These are phyloP conservation scores for Neurospora sp. DNA, from an alignment of 495 filamentous ascomycete species.

Conservation along the genomic window DNA sequence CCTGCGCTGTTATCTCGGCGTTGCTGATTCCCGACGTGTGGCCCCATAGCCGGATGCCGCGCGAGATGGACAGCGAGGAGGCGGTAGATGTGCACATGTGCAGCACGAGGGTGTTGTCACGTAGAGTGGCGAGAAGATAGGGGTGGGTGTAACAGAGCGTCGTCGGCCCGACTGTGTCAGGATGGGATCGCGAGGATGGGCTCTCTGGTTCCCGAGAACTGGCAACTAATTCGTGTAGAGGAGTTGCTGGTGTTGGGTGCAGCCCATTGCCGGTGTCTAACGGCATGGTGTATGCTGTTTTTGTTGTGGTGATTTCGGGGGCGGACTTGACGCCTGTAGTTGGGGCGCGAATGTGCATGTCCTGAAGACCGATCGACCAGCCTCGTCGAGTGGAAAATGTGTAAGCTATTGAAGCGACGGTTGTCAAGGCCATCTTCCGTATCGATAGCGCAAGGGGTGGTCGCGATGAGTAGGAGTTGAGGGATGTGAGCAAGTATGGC, in stretches of 20 bases:
- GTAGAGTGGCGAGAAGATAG: slow-evolving; percentile 78
- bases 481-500: slow-evolving; percentile 61
- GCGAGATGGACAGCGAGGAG: slow-evolving; percentile 55
- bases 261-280: slow-evolving; percentile 8
- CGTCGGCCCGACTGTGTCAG: slow-evolving; percentile 43
- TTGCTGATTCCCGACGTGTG: slow-evolving; percentile 87
- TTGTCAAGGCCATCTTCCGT: slow-evolving; percentile 45
- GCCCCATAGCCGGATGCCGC: slow-evolving; percentile 77
- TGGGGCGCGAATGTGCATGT: slow-evolving; percentile 50
- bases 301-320: slow-evolving; percentile 39
- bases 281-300: slow-evolving; percentile 33
- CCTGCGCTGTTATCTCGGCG: slow-evolving; percentile 75
- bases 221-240: not conserved
- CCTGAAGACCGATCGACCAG: slow-evolving; percentile 88
- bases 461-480: slow-evolving; percentile 72
- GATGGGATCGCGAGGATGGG: not conserved
- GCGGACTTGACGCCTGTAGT: slow-evolving; percentile 13
- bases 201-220: not conserved
- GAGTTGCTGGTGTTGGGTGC: slow-evolving; percentile 17
- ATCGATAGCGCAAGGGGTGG: slow-evolving; percentile 74
- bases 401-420: slow-evolving; percentile 80
- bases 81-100: slow-evolving; percentile 73
- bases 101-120: slow-evolving; percentile 86
- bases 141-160: slow-evolving; percentile 82
- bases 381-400: slow-evolving; percentile 57